Base-by-base conservation (phyloP, 768 basidiomycete species). In the Polyporus arcularius region DNA sequence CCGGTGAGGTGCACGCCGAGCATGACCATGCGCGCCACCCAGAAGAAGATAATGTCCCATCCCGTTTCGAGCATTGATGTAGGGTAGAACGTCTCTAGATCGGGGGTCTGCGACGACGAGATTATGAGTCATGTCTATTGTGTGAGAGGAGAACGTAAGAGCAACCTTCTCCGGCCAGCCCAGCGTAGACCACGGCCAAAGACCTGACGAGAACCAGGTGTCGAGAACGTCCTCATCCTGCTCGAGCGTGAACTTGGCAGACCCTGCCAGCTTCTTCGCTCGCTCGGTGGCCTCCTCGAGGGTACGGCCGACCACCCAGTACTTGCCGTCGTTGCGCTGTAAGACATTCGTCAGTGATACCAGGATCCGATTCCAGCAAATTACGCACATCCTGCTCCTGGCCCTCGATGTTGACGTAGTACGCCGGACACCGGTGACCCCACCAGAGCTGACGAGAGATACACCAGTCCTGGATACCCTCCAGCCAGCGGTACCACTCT, bases 11-110 rank as follows among this genome's bases (percentile, higher is more conserved):
- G 83, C 67, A 94, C 77, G 45, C 97, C 96, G 39, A 98, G 86
- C 69, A 99, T 78, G 51, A 92, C 96, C 96, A 98, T 99, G 45
- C 97, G 90, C 15, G 97, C 96, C 7, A 98, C 96, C 97, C 97
- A 99, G 85, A 98, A 98, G 83, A 96, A 96, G n/a, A 99, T 75
- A 68, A 98, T 98, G 65, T 98, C 97, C 96, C 97, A 98, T 48
- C 97, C 97, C 0, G 97, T 99, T 77, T 98, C 97, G 32, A 98
- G 85, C 46, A 98, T 67, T n/a, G 87, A 84, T 2, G 92, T 77
- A 0, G 97, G 97, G 74, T 96, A 99, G 79, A 92, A 98, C 32
- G 80, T 78, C 64, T 86, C 73, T 43, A 93, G 67, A 71, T 98
- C 96, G 4, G 76, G 62, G 0, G 94, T 95, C 92, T 94, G 63